A percentile compares a stretch with the other conserved stretches of the same genome.
Evolutionary conservation across 2,329 filamentous ascomycete species (phyloP).

Genomic region (Sarocladium oryzae): DNA sequence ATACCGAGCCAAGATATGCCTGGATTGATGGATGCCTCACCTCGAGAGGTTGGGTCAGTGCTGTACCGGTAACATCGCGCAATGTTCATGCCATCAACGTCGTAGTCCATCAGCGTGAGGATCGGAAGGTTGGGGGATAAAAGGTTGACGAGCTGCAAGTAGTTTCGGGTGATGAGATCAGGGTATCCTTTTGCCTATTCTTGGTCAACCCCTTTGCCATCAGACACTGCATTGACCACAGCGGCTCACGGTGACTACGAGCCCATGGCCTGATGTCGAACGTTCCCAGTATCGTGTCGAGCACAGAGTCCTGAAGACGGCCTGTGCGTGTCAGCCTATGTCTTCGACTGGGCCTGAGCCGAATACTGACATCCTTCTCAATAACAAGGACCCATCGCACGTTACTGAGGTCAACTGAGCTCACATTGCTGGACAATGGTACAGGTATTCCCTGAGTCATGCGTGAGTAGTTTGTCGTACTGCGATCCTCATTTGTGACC

Average conservation of each 20-base stretch:
- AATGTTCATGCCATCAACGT: conserved; percentile 71
- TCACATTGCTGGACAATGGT: conserved; percentile 45
- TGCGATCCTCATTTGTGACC: conserved; percentile 15
- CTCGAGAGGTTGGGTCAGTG: conserved; percentile 56
- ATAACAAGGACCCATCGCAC: conserved; percentile 64
- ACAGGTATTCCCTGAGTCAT: conserved; percentile 52
- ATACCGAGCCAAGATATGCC: conserved; percentile 60
- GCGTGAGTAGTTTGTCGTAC: neutral
- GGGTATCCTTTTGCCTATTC: conserved; percentile 74
- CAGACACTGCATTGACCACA: neutral
- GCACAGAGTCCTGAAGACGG: conserved; percentile 65
- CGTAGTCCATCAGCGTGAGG: conserved; percentile 63
- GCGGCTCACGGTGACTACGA: conserved; percentile 58
- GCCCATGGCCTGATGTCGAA: conserved; percentile 45
- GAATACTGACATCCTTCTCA: conserved; percentile 62
- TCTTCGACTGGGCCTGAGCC: too few species aligned
- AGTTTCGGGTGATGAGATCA: conserved; percentile 62
- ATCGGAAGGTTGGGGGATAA: conserved; percentile 47
- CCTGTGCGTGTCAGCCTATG: conserved; percentile 38
- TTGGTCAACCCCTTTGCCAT: neutral
- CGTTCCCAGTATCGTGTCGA: conserved; percentile 47
- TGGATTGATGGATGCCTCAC: conserved; percentile 43
- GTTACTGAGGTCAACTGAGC: conserved; percentile 39
- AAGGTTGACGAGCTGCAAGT: conserved; percentile 49
- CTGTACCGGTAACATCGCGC: conserved; percentile 67